phyloP scores from a whole-genome alignment of 2,329 filamentous ascomycete species.

The Fusarium continuum region DNA sequence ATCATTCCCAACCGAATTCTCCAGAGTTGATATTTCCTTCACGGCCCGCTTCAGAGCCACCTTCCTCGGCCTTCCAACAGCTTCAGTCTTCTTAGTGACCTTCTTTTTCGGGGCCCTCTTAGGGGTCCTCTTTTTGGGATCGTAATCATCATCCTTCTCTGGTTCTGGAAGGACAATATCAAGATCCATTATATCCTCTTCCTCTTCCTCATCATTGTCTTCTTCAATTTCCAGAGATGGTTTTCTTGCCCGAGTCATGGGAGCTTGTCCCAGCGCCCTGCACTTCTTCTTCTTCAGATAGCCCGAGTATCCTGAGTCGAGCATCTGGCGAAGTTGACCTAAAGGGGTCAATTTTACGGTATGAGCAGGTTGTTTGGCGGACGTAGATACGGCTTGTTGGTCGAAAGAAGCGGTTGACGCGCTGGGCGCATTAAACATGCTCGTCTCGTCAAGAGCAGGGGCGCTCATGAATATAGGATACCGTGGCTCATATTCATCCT shows the following conservation, averaged over 20 bases:
- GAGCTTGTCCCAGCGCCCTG: background rate
- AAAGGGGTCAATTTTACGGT: background rate
- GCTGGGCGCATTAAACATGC: too few relatives aligned
- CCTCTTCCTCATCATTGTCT: background rate
- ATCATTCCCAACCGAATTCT: background rate
- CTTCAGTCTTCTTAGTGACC: background rate
- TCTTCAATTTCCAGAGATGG: background rate
- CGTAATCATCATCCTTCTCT: slow-evolving; percentile 31
- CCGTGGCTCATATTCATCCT: too few relatives aligned
- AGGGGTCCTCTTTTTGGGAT: slow-evolving; percentile 2
- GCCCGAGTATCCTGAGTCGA: slow-evolving; percentile 5
- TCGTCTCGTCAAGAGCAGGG: too few relatives aligned
- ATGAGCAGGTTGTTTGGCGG: background rate
- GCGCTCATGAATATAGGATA: too few relatives aligned
- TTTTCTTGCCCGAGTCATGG: background rate
- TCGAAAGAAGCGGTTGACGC: background rate
- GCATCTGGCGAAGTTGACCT: slow-evolving; percentile 3
- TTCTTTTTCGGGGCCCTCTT: slow-evolving; percentile 9
- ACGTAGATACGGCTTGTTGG: background rate
- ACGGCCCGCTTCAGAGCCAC: background rate
- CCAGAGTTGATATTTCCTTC: background rate
- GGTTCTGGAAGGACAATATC: slow-evolving; percentile 14
- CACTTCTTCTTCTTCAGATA: background rate
- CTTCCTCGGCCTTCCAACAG: slow-evolving; percentile 1
- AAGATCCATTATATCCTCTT: background rate